phyloP scores from a whole-genome alignment of 257 asterid species.

The Galeopsis tetrahit region DNA sequence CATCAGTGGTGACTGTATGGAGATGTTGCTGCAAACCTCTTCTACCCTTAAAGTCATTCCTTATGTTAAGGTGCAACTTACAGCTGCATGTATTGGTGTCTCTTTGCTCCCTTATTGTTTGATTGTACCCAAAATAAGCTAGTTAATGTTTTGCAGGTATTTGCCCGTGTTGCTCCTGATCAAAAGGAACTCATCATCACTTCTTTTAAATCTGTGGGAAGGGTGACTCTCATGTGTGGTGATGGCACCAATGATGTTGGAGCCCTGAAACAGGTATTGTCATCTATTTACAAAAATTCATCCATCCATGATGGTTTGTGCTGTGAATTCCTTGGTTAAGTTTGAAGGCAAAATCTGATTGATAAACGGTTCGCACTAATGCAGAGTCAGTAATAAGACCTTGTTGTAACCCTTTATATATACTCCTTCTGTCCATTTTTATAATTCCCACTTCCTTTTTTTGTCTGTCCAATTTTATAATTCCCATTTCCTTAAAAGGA shows the following conservation, averaged over 20 bases:
- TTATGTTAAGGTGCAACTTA: constrained; percentile 72
- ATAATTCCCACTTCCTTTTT: too few species aligned
- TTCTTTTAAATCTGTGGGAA: constrained; percentile 92
- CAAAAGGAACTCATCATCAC: constrained; percentile 98
- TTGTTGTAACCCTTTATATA: background rate
- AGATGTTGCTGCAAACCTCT: constrained; percentile 86
- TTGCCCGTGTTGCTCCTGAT: constrained; percentile 99
- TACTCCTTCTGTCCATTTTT: too few species aligned
- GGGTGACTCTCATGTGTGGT: constrained; percentile 96
- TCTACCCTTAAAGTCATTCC: constrained; percentile 88
- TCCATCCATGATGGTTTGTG: constrained; percentile 2
- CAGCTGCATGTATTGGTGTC: constrained; percentile 15
- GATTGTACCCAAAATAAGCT: constrained; percentile 21
- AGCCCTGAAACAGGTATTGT: constrained; percentile 91
- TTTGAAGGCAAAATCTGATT: background rate
- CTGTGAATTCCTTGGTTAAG: background rate
- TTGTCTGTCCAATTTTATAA: too few species aligned
- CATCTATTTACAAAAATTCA: background rate
- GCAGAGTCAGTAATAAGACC: background rate
- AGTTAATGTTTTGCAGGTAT: constrained; percentile 57
- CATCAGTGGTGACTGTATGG: constrained; percentile 93
- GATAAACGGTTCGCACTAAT: background rate
- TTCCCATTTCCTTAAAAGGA: too few species aligned
- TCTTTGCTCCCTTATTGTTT: constrained; percentile 6
- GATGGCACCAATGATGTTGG: constrained; percentile 99